A percentile compares a stretch with the other conserved stretches of the same genome.
Evolutionary conservation across 352 stramenopile species (phyloP).

Genomic region (Bremia lactucae): DNA sequence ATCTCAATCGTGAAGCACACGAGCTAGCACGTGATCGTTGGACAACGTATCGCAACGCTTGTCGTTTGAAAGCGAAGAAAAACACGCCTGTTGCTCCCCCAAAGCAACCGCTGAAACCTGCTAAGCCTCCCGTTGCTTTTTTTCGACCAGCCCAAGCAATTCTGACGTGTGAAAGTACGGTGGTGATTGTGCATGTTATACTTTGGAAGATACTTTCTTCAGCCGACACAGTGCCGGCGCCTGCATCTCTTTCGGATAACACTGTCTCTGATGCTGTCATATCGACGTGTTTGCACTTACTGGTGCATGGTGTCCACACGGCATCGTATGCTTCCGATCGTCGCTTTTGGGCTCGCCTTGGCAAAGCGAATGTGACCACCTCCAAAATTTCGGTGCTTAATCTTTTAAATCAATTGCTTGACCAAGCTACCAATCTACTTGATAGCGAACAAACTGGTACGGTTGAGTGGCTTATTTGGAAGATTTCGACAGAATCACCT

Average conservation of each 20-base stretch:
- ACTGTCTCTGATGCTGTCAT: constrained; percentile 73
- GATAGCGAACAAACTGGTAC: constrained; percentile 69
- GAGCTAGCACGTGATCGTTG: constrained; percentile 75
- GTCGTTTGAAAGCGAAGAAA: constrained; percentile 24
- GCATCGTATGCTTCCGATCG: constrained; percentile 18
- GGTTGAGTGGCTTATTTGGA: constrained; percentile 66
- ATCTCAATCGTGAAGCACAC: constrained; percentile 76
- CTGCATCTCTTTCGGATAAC: constrained; percentile 14
- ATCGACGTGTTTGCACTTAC: constrained; percentile 69
- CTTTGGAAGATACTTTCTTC: constrained; percentile 47
- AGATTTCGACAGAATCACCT: constrained; percentile 36
- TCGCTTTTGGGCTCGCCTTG: constrained; percentile 47
- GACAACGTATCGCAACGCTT: constrained; percentile 57
- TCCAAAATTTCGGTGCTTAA: constrained; percentile 38
- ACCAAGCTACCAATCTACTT: constrained; percentile 31
- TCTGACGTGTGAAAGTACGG: constrained; percentile 55
- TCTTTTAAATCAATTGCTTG: constrained; percentile 41
- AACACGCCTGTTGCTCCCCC: constrained; percentile 6
- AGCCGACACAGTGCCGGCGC: constrained; percentile 3
- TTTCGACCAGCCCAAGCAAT: constrained; percentile 46
- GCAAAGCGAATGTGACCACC: constrained; percentile 19
- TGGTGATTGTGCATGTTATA: constrained; percentile 53
- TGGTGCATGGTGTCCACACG: constrained; percentile 70
- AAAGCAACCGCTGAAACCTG: constrained; percentile 33
- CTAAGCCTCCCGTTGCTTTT: constrained; percentile 31